A percentile compares a stretch with the other conserved stretches of the same genome.
Evolutionary conservation across 164 flowering plant genomes (phyloP).

Genomic region (Sextonia rubra): DNA sequence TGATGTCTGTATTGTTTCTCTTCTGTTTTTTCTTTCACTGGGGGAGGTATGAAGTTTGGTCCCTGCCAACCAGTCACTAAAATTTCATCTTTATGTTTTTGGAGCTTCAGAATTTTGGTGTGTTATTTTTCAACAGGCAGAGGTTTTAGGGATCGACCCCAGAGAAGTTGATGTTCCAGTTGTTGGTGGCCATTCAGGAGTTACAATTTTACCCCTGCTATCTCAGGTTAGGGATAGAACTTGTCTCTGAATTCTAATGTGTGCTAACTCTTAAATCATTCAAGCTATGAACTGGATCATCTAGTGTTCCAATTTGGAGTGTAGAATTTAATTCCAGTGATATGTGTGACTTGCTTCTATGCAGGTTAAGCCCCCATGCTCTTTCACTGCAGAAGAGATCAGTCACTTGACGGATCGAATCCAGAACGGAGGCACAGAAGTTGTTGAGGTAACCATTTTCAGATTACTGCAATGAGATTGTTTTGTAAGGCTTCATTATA

Average conservation of each 20-base stretch:
- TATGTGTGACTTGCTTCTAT: background rate
- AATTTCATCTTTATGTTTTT: too few relatives aligned
- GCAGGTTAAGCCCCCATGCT: slow-evolving; percentile 59
- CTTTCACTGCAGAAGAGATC: slow-evolving; percentile 48
- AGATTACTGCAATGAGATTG: background rate
- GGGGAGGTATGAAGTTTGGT: background rate
- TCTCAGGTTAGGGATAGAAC: slow-evolving; percentile 41
- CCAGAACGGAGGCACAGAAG: slow-evolving; percentile 69
- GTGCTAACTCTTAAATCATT: too few relatives aligned
- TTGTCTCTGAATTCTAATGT: background rate
- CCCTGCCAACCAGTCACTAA: background rate
- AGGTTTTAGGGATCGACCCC: slow-evolving; percentile 58
- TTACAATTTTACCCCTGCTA: slow-evolving; percentile 58
- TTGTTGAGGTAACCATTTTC: slow-evolving; percentile 46
- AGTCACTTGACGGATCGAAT: slow-evolving; percentile 47
- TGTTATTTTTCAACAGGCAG: slow-evolving; percentile 40
- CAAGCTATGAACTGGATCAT: background rate
- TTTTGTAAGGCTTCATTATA: too few relatives aligned
- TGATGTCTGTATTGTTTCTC: too few relatives aligned
- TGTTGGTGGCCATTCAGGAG: slow-evolving; percentile 67
- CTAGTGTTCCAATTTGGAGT: background rate
- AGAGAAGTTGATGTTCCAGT: slow-evolving; percentile 60
- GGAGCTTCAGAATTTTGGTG: background rate
- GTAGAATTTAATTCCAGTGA: background rate
- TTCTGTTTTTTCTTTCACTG: background rate